Base-by-base conservation (phyloP, 2,329 filamentous ascomycete genomes). In the Fusarium sororula region DNA sequence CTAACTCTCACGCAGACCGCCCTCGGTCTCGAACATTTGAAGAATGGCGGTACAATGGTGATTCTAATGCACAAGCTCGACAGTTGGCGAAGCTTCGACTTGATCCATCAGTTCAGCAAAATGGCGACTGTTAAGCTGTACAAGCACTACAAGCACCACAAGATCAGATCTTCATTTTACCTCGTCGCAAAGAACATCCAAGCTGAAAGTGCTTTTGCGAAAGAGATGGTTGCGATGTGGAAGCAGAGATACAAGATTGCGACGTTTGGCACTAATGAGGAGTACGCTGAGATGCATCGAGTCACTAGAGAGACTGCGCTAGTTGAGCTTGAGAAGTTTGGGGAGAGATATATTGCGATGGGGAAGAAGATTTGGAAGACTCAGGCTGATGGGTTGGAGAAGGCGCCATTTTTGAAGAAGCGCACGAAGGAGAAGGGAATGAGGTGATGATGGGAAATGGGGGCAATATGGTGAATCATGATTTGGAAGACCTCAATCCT, bases 161-260 rank as follows among this genome's bases (percentile, higher is more conserved):
- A 73, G 4, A 85, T 78, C 26, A 79, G 84, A 8, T 86, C 84
- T 0, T 89, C 87, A 0, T 90, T 89, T 70, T 90, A 90, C 73
- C 79, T 89, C 75, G 68, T 90, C 15, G 87, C 87, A 5, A 83
- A 77, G 3, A 73, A 84, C 7, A 79, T 90, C 0, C 78, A 82
- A 47, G 79, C 80, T 10, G 45, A 78, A 7, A 66, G 70, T 24
- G 48, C 72, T 0, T 77, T 80, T 37, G 86, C 85, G 0, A 6
- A 75, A 1, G 38, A 64, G 14, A 83, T 85, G 0, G 69, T 89
- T 5, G 47, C 72, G 7, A 51, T 22, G 9, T 89, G 85, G 84
- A 85, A 85, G 71, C 60, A 24, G 62, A 44, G 44, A 12, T 89
- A 84, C 84, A 80, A 68, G 38, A 42, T 67, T 1, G 80, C 83